A percentile compares a stretch with the other conserved stretches of the same genome.
phyloP scores from a whole-genome alignment of 169 alveolate species.

The Plasmodium gonderi region DNA sequence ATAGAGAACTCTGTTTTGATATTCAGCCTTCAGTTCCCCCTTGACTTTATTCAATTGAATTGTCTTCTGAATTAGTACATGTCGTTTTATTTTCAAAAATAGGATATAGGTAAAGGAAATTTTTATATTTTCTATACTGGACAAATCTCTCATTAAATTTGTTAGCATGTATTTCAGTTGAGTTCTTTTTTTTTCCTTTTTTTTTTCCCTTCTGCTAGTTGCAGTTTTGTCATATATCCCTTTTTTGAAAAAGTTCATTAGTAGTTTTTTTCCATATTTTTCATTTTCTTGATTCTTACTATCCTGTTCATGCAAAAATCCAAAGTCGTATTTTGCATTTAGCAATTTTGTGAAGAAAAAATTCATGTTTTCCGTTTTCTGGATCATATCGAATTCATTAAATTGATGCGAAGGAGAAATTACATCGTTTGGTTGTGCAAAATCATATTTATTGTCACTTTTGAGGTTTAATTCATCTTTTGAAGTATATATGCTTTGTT shows the following conservation, averaged over 20 bases:
- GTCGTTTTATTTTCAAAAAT: conserved; percentile 39
- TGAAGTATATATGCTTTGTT: neutral
- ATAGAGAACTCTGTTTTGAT: conserved; percentile 54
- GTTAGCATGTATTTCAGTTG: conserved; percentile 28
- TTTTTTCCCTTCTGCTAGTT: neutral
- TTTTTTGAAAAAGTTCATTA: neutral
- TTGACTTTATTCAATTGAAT: neutral
- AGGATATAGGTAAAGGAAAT: conserved; percentile 15
- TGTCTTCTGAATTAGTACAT: conserved; percentile 15
- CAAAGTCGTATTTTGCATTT: conserved; percentile 37
- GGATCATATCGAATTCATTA: conserved; percentile 4
- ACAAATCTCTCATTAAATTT: conserved; percentile 16
- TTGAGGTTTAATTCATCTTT: neutral
- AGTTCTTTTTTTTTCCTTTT: conserved; percentile 7
- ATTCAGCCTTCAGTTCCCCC: conserved; percentile 7
- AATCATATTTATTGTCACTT: neutral
- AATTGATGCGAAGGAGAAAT: neutral
- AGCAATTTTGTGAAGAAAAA: conserved; percentile 35
- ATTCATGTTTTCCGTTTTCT: conserved; percentile 12
- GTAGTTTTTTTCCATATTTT: neutral
- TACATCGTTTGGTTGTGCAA: neutral
- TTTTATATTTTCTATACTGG: conserved; percentile 33
- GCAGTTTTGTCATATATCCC: neutral
- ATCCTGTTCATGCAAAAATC: conserved; percentile 4
- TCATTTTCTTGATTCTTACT: neutral